Conservation (phyloP, 805 yeast genomes). For the Metschnikowia continentalis region DNA sequence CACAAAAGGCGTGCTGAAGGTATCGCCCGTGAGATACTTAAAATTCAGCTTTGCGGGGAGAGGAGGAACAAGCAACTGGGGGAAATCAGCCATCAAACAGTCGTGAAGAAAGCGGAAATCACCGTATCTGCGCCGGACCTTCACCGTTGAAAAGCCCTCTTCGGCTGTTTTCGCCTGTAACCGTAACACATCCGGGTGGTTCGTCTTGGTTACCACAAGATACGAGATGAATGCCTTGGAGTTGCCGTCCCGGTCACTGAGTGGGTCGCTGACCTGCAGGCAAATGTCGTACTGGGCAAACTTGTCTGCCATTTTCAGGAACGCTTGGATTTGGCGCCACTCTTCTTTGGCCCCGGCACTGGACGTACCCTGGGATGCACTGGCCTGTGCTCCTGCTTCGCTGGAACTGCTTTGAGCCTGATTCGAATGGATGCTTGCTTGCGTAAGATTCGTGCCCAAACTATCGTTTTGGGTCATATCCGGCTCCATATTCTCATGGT, state of each 20-base stretch:
- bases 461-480: neutral
- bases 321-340: neutral
- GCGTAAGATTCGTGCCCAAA: neutral
- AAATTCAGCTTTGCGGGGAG: conserved; percentile 88
- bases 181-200: conserved; percentile 52
- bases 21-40: conserved; percentile 90
- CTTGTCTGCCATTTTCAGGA: conserved; percentile 13
- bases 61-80: conserved; percentile 87
- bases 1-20: conserved; percentile 84
- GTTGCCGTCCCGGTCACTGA: conserved; percentile 62
- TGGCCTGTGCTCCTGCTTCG: neutral
- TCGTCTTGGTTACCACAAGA: conserved; percentile 57
- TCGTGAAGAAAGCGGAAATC: conserved; percentile 80
- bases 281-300: conserved; percentile 14
- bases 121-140: conserved; percentile 75
- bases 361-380: neutral
- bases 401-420: no score
- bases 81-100: conserved; percentile 70
- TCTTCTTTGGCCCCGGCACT: neutral
- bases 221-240: conserved; percentile 77
- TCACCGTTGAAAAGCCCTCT: conserved; percentile 28
- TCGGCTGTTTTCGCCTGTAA: conserved; percentile 17
- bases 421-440: neutral
- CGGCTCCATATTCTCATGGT: no score
- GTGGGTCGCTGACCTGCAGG: conserved; percentile 53